Conservation (phyloP, 1,284 basidiomycete species). For the Microbotryum lychnidis-dioicae region DNA sequence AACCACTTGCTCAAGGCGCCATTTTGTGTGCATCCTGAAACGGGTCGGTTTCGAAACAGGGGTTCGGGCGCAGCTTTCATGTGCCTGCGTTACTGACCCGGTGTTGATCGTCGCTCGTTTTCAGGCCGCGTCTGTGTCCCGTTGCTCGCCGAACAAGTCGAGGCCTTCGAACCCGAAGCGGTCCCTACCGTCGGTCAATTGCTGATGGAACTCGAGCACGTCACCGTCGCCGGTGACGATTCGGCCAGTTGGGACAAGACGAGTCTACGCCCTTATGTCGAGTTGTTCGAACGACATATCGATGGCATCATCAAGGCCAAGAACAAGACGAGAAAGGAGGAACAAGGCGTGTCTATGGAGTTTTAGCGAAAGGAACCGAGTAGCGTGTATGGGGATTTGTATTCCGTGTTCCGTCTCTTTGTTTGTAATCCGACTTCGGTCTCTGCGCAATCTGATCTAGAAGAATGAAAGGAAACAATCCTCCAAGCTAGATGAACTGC, state of each 20-base stretch:
- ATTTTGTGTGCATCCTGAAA: conserved; percentile 94
- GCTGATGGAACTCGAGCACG: conserved; percentile 60
- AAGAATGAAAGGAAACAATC: not conserved
- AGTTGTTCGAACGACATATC: conserved; percentile 73
- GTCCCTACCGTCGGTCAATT: conserved; percentile 84
- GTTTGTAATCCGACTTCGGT: not conserved
- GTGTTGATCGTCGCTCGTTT: not conserved
- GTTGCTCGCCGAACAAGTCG: conserved; percentile 58
- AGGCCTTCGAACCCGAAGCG: conserved; percentile 71
- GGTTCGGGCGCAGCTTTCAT: not conserved
- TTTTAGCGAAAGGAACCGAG: conserved; percentile 3
- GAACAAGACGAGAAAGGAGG: conserved; percentile 7
- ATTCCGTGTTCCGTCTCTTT: not conserved
- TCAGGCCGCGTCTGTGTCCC: conserved; percentile 87
- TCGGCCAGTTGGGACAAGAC: conserved; percentile 47
- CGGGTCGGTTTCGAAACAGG: conserved; percentile 42
- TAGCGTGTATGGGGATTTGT: not conserved
- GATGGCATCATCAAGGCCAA: conserved; percentile 43
- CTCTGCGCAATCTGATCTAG: not conserved
- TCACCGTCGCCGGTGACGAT: conserved; percentile 31
- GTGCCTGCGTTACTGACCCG: not conserved
- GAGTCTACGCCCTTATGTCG: conserved; percentile 73
- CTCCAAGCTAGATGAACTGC: not conserved
- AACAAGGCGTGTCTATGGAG: conserved; percentile 18
- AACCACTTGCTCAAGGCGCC: conserved; percentile 98